Conservation (phyloP, 495 filamentous ascomycete genomes). For the Penicillium simplicissimum region DNA sequence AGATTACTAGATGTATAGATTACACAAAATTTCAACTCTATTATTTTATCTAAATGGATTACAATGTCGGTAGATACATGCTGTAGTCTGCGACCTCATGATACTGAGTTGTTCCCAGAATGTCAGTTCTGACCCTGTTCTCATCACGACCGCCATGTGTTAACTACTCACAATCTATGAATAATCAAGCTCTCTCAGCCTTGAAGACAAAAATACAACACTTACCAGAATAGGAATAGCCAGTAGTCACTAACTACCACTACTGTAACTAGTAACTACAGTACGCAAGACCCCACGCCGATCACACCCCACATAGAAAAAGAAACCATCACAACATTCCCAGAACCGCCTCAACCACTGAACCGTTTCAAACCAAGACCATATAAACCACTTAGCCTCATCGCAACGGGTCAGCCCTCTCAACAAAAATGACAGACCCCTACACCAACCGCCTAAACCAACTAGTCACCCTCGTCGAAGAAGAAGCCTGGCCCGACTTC, state of each 20-base stretch:
- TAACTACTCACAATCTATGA: too few species aligned
- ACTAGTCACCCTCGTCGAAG: constrained; percentile 2
- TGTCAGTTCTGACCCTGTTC: too few species aligned
- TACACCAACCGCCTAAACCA: neutral
- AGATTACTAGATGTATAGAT: neutral
- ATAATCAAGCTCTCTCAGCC: too few species aligned
- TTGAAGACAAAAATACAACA: neutral
- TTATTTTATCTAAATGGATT: too few species aligned
- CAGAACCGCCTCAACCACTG: neutral
- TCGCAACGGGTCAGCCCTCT: neutral
- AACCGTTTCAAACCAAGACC: neutral
- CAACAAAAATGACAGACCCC: neutral
- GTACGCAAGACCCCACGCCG: neutral
- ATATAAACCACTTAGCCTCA: neutral
- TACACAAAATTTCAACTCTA: neutral
- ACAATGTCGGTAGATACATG: neutral
- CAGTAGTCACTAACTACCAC: neutral
- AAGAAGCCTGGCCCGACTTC: neutral
- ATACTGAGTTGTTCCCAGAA: too few species aligned
- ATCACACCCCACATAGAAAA: neutral
- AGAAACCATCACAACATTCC: neutral
- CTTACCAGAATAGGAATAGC: neutral
- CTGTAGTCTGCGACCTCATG: neutral
- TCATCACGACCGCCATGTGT: too few species aligned
- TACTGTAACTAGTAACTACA: neutral